phyloP scores from a whole-genome alignment of 148 eudicot species.

The Chenopodium formosanum region DNA sequence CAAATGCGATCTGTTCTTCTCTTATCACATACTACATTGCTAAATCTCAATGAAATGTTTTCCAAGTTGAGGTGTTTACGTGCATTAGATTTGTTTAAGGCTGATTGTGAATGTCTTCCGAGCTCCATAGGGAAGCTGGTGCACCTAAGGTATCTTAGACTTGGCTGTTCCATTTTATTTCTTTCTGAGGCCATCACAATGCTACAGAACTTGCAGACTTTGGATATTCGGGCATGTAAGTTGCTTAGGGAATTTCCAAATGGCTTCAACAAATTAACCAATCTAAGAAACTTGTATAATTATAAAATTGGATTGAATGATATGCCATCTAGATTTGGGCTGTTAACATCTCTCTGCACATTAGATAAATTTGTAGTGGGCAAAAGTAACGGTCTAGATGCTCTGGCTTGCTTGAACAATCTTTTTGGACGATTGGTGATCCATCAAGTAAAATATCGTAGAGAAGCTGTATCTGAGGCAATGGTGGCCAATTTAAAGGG shows the following conservation, averaged over 20 bases:
- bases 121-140: slow-evolving; percentile 5
- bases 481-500: not conserved
- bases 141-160: slow-evolving; percentile 17
- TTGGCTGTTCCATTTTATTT: not conserved
- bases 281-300: not conserved
- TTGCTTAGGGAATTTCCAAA: not conserved
- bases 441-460: too few species aligned
- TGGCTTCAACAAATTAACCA: not conserved
- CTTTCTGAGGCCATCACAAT: not conserved
- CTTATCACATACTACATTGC: not conserved
- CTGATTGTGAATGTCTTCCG: not conserved
- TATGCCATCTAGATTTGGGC: not conserved
- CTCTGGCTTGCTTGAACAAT: not conserved
- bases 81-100: not conserved
- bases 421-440: not conserved
- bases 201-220: slow-evolving; percentile 11
- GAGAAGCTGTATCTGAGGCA: not conserved
- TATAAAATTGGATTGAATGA: not conserved
- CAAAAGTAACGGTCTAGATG: not conserved
- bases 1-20: not conserved
- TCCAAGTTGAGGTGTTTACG: not conserved
- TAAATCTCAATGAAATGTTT: not conserved
- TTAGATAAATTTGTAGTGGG: slow-evolving; percentile 11
- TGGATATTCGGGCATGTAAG: not conserved
- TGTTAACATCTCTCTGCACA: not conserved